Base-by-base conservation (phyloP, 768 basidiomycete genomes). In the Lentinula boryana region DNA sequence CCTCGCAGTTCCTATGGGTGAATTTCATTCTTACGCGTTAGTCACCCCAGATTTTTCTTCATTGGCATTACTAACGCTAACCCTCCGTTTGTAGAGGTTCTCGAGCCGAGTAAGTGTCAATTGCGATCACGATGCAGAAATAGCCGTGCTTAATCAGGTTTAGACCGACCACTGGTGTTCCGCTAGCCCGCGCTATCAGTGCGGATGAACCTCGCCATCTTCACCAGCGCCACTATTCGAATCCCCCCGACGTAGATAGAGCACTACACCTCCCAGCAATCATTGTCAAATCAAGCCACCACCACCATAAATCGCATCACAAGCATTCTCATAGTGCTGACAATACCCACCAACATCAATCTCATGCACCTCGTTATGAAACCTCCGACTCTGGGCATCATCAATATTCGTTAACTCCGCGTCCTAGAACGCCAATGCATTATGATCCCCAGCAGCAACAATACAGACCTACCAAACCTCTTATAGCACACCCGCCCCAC, bases 161-260 rank as follows among this genome's bases (percentile, higher is more conserved):
- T 4, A 41, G 55, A 27, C 35, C 31, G 7, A 54, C 53, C 13
- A 12, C 21, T 41, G 55, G 55, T 8, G 40, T 31, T 4, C 49
- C 27, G 7, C 21, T 56, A 49, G 48, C 15, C 0, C 38, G 49
- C 5, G 36, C 48, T 31, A 43, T 60, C n/a, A 51, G 59, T 44
- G 46, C 41, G 27, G 33, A 46, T 7, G 21, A 57, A 27, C 56
- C 46, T 32, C 55, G 33, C 23, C 55, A 46, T n/a, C 61, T 51
- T 57, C 61, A 35, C 38, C 56, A 62, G 12, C 54, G 55, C n/a
- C 43, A 38, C 13, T 35, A 61, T 38, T 56, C 54, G 21, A 61
- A 60, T 23, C 59, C 60, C 12, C 52, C 53, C 23, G 55, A 56
- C 38, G 40, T 54, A 2, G 60, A 61, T 21, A 32, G 53, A 46